Percentiles rank a stretch among this genome's conserved stretches.
Evolutionary conservation across 768 basidiomycete species (phyloP).

Genomic region (Mycena indigotica): DNA sequence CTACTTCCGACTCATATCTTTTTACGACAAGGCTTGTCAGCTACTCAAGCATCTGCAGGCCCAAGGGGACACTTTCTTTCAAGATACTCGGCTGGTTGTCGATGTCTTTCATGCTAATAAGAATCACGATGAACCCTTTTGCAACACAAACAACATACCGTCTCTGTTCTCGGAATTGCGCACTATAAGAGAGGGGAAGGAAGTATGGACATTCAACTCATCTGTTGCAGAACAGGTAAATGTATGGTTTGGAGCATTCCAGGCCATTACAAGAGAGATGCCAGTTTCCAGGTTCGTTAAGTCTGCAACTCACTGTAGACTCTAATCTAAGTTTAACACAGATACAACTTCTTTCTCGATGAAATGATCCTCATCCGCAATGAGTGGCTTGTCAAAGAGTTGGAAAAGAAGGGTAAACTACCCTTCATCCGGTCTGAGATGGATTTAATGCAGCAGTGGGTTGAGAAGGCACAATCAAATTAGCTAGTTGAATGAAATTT

Average conservation of each 20-base stretch:
- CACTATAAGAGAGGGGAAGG: constrained; percentile 4
- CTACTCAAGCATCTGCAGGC: constrained; percentile 3
- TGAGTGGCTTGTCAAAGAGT: not conserved
- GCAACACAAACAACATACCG: constrained; percentile 2
- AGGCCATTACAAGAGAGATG: too few species aligned
- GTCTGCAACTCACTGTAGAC: too few species aligned
- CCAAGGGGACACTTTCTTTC: not conserved
- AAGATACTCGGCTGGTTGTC: not conserved
- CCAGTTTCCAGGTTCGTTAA: constrained; percentile 18
- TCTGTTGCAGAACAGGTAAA: too few species aligned
- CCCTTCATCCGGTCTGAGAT: not conserved
- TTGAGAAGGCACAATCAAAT: too few species aligned
- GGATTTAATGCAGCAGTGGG: too few species aligned
- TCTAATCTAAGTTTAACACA: not conserved
- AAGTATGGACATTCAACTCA: constrained; percentile 36
- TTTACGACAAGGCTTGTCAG: constrained; percentile 25
- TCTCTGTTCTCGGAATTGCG: constrained; percentile 33
- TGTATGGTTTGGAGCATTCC: too few species aligned
- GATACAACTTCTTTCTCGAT: constrained; percentile 5
- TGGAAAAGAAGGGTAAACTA: not conserved
- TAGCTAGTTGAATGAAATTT: too few species aligned
- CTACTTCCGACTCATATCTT: constrained; percentile 20
- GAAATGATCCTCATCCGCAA: not conserved
- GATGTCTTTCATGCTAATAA: constrained; percentile 6
- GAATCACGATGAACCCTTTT: constrained; percentile 1